A percentile compares a stretch with the other conserved stretches of the same genome.
Conservation (phyloP, 768 basidiomycete species). For the Hebeloma cylindrosporum region DNA sequence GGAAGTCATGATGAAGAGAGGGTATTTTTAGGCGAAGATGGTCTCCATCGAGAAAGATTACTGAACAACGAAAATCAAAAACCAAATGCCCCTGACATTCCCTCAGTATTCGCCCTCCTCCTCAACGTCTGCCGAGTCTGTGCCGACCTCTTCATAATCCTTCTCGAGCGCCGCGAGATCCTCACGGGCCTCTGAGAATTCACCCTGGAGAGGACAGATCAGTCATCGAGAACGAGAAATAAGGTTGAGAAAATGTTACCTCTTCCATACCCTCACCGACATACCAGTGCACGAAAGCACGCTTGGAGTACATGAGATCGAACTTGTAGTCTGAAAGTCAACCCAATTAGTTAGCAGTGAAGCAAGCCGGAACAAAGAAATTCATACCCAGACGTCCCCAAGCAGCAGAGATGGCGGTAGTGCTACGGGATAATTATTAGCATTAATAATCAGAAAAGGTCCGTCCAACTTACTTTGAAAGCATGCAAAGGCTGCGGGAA, state of each 20-base stretch:
- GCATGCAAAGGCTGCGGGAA: slow-evolving; percentile 93
- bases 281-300: slow-evolving; percentile 92
- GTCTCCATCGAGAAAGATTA: slow-evolving; percentile 15
- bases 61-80: slow-evolving; percentile 6
- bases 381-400: slow-evolving; percentile 67
- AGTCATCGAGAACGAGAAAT: not conserved
- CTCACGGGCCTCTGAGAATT: slow-evolving; percentile 98
- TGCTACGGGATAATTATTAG: slow-evolving; percentile 31
- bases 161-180: slow-evolving; percentile 99
- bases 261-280: slow-evolving; percentile 99
- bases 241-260: slow-evolving; percentile 4
- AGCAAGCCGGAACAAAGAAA: not conserved
- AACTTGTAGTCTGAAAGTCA: slow-evolving; percentile 80
- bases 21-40: slow-evolving; percentile 22
- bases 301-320: slow-evolving; percentile 96
- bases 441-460: not conserved
- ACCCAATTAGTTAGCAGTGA: too few relatives aligned
- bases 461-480: slow-evolving; percentile 55
- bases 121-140: slow-evolving; percentile 50
- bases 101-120: slow-evolving; percentile 38
- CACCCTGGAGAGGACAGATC: slow-evolving; percentile 62
- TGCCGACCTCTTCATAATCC: slow-evolving; percentile 85
- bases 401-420: slow-evolving; percentile 89
- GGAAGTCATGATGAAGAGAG: slow-evolving; percentile 14
- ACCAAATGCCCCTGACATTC: not conserved